Conservation (phyloP, 129 eudicot genomes). For the Arctium lappa region DNA sequence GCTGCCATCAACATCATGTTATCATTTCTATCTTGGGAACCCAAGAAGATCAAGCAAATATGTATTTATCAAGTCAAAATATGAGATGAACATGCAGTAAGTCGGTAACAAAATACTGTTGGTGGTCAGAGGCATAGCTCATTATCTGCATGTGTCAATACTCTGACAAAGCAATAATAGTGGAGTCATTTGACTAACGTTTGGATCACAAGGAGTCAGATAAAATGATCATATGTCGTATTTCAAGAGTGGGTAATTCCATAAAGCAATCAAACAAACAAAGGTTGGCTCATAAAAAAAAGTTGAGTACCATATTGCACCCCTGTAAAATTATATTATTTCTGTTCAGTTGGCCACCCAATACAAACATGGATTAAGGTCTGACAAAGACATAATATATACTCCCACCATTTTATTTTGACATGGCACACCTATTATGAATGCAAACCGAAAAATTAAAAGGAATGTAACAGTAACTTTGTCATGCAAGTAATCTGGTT, state of each 20-base stretch:
- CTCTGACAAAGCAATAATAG: neutral
- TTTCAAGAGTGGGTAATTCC: too few relatives aligned
- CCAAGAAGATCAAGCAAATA: neutral
- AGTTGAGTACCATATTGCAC: neutral
- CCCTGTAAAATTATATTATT: neutral
- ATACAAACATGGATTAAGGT: neutral
- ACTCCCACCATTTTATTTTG: too few relatives aligned
- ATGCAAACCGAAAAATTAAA: too few relatives aligned
- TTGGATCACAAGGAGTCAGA: neutral
- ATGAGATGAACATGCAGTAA: neutral
- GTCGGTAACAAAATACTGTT: too few relatives aligned
- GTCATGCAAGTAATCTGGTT: too few relatives aligned
- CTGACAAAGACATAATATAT: too few relatives aligned
- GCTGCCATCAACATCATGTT: conserved; percentile 34
- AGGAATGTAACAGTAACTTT: too few relatives aligned
- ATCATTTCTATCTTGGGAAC: neutral
- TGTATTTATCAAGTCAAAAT: neutral
- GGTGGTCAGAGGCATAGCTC: too few relatives aligned
- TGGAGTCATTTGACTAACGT: neutral
- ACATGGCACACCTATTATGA: too few relatives aligned
- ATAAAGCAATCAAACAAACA: neutral
- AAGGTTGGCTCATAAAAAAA: neutral
- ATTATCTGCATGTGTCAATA: too few relatives aligned
- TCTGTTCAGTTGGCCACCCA: neutral
- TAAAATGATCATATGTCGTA: too few relatives aligned